phyloP scores from a whole-genome alignment of 192 early-diverging fungal species.

The Backusella parvicylindrica region DNA sequence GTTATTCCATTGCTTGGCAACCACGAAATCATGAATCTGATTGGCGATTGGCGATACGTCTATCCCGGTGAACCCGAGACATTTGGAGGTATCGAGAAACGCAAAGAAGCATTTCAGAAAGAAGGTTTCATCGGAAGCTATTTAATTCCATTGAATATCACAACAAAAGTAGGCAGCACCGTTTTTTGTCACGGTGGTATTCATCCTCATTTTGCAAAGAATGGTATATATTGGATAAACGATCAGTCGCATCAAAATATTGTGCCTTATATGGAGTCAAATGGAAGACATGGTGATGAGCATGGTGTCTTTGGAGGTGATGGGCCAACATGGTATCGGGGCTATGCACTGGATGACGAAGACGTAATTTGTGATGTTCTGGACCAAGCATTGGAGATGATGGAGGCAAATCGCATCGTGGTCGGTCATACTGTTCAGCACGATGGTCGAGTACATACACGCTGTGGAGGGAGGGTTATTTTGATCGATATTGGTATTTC shows the following conservation, averaged over 20 bases:
- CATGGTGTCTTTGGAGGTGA: constrained; percentile 31
- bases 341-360: constrained; percentile 53
- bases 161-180: constrained; percentile 43
- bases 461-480: constrained; percentile 57
- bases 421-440: constrained; percentile 67
- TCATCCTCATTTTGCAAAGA: constrained; percentile 18
- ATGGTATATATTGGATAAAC: constrained; percentile 52
- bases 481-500: constrained; percentile 77
- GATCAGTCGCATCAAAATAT: constrained; percentile 32
- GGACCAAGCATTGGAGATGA: constrained; percentile 36
- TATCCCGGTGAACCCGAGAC: constrained; percentile 44
- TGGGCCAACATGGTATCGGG: constrained; percentile 53
- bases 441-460: constrained; percentile 51
- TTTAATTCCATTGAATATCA: constrained; percentile 41
- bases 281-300: constrained; percentile 19
- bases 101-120: constrained; percentile 41
- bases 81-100: constrained; percentile 47
- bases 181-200: constrained; percentile 65
- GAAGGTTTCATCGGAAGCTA: constrained; percentile 54
- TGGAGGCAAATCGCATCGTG: constrained; percentile 66
- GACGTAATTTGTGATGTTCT: constrained; percentile 41
- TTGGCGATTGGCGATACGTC: constrained; percentile 59
- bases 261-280: constrained; percentile 13
- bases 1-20: constrained; percentile 50
- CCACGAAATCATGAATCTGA: constrained; percentile 65